phyloP scores from a whole-genome alignment of 805 yeast genomes.

The Hyphopichia homilentoma region DNA sequence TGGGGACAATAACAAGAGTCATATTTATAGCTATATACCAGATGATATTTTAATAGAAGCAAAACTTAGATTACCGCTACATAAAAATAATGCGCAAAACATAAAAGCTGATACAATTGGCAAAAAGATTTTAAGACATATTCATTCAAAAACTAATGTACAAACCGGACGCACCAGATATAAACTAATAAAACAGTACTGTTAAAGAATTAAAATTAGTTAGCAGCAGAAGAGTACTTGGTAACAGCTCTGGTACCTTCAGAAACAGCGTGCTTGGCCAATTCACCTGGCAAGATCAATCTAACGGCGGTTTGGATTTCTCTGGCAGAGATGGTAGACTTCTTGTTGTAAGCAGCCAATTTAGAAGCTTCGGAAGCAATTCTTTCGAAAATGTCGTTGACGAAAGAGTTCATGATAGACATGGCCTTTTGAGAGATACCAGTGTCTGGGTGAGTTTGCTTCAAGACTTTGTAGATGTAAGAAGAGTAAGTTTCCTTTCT shows the following conservation, averaged over 20 bases:
- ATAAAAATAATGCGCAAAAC: too few species aligned
- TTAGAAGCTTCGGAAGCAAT: slow-evolving; percentile 97
- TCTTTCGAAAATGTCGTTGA: slow-evolving; percentile 97
- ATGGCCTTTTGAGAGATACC: slow-evolving; percentile 99
- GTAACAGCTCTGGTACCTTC: slow-evolving; percentile 99
- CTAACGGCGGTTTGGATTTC: slow-evolving; percentile 99
- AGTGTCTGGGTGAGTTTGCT: slow-evolving; percentile 99
- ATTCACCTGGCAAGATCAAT: slow-evolving; percentile 97
- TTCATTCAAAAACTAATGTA: slow-evolving; percentile 12
- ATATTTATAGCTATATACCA: too few species aligned
- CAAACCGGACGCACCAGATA: slow-evolving; percentile 7
- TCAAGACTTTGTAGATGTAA: slow-evolving; percentile 96
- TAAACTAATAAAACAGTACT: slow-evolving; percentile 6
- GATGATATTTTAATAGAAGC: too few species aligned
- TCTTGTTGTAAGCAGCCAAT: slow-evolving; percentile 98
- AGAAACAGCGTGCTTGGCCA: slow-evolving; percentile 97
- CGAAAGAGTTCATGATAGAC: slow-evolving; percentile 98
- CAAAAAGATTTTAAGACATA: slow-evolving; percentile 2
- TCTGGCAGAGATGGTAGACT: slow-evolving; percentile 96
- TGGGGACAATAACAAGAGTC: slow-evolving; percentile 1
- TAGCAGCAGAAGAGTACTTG: slow-evolving; percentile 76
- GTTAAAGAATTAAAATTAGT: slow-evolving; percentile 18
- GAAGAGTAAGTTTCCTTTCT: slow-evolving; percentile 99
- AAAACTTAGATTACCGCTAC: too few species aligned
- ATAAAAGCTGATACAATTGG: too few species aligned